Conservation (phyloP, 345 rosid species). For the Citrus trifoliata region DNA sequence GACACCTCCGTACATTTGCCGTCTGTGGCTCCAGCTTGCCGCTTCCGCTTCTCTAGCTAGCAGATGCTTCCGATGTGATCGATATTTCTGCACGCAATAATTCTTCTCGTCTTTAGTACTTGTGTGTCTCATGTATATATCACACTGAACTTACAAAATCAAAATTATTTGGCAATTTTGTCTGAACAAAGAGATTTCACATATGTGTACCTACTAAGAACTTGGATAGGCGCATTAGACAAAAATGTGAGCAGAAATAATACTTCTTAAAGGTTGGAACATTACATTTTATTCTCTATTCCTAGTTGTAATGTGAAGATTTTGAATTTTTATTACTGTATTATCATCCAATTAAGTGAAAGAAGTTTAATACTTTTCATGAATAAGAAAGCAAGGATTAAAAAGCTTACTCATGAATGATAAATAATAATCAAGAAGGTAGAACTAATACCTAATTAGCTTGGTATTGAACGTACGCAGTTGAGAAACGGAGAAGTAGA, state of each 20-base stretch:
- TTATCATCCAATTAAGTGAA: not conserved
- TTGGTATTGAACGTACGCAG: too few relatives aligned
- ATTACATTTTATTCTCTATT: not conserved
- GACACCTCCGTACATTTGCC: constrained; percentile 52
- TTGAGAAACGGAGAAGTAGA: too few relatives aligned
- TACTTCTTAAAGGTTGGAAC: not conserved
- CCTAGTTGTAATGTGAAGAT: not conserved
- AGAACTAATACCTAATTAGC: not conserved
- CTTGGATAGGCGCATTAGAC: not conserved
- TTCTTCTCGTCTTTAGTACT: not conserved
- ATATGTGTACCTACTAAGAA: too few relatives aligned
- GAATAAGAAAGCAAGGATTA: not conserved
- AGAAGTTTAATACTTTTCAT: not conserved
- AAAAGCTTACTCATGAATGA: not conserved
- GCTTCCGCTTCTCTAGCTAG: constrained; percentile 85
- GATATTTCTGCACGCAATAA: constrained; percentile 58
- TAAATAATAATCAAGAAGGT: not conserved
- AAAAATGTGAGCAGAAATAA: not conserved
- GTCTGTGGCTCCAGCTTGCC: constrained; percentile 68
- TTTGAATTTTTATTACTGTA: not conserved
- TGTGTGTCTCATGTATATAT: not conserved
- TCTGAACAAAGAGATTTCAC: too few relatives aligned
- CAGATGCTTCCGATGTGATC: constrained; percentile 84
- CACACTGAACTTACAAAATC: not conserved
- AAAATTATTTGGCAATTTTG: too few relatives aligned